phyloP scores from a whole-genome alignment of 257 asterid species.

The Echites panduratus region DNA sequence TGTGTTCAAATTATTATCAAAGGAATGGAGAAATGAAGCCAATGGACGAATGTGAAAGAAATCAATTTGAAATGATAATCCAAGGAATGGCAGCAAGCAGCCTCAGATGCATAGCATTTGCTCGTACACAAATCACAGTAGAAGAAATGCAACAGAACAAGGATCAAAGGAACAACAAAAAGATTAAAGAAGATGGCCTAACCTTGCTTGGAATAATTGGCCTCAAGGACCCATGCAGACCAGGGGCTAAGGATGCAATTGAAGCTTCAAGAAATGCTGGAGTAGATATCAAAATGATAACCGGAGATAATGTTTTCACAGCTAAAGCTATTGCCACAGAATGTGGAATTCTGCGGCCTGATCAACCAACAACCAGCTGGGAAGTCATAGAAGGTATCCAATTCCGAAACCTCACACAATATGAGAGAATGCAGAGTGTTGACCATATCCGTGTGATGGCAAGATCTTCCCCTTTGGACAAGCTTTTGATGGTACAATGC shows the following conservation, averaged over 20 bases:
- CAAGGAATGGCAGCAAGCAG: constrained; percentile 26
- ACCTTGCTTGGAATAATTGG: constrained; percentile 19
- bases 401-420: constrained; percentile 13
- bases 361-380: neutral
- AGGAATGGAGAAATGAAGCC: constrained; percentile 12
- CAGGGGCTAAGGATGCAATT: constrained; percentile 18
- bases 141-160: constrained; percentile 12
- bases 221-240: constrained; percentile 22
- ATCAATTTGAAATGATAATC: constrained; percentile 9
- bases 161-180: neutral
- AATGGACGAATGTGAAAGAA: constrained; percentile 5
- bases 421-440: constrained; percentile 13
- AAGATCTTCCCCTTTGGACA: constrained; percentile 21
- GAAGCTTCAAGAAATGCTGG: constrained; percentile 12
- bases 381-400: constrained; percentile 19
- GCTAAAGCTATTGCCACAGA: constrained; percentile 24
- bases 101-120: constrained; percentile 26
- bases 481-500: constrained; percentile 21
- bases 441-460: constrained; percentile 23
- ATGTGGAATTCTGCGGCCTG: constrained; percentile 16
- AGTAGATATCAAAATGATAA: constrained; percentile 21
- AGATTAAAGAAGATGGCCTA: constrained; percentile 12
- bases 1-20: constrained; percentile 18
- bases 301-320: constrained; percentile 23
- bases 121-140: constrained; percentile 6